A percentile compares a stretch with the other conserved stretches of the same genome.
These are phyloP conservation scores for Cladosporium phlei DNA, from an alignment of 2,329 filamentous ascomycete genomes.

Conservation along the genomic window DNA sequence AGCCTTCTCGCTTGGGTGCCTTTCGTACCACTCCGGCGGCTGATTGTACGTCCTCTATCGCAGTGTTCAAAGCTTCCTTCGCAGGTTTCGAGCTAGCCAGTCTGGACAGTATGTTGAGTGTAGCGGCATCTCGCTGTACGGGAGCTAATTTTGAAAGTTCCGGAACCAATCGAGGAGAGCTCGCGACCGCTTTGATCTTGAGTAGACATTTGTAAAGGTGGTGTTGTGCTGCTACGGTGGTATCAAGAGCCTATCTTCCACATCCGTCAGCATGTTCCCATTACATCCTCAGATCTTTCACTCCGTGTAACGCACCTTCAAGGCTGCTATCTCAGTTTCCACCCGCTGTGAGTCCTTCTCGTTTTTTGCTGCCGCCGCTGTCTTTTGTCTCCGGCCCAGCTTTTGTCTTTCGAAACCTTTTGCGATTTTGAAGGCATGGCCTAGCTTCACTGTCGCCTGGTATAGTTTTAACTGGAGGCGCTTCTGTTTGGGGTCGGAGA, in stretches of 20 bases:
- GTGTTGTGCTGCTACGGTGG: slow-evolving; percentile 46
- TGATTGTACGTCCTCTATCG: slow-evolving; percentile 39
- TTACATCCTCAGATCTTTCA: neutral
- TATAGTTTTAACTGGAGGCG: slow-evolving; percentile 51
- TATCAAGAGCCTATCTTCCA: slow-evolving; percentile 45
- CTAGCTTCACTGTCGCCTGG: slow-evolving; percentile 55
- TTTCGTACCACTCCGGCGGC: slow-evolving; percentile 32
- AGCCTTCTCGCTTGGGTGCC: neutral
- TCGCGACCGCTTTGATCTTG: slow-evolving; percentile 54
- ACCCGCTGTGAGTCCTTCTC: slow-evolving; percentile 52
- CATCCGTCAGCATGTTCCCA: slow-evolving; percentile 3
- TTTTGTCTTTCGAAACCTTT: slow-evolving; percentile 78
- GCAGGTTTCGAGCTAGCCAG: slow-evolving; percentile 58
- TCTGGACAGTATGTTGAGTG: slow-evolving; percentile 55
- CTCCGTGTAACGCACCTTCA: slow-evolving; percentile 45
- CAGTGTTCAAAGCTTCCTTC: slow-evolving; percentile 48
- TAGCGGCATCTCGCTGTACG: slow-evolving; percentile 40
- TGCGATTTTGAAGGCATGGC: slow-evolving; percentile 64
- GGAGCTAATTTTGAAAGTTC: slow-evolving; percentile 36
- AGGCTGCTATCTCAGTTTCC: slow-evolving; percentile 56
- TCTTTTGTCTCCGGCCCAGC: slow-evolving; percentile 58
- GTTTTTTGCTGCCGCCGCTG: slow-evolving; percentile 44
- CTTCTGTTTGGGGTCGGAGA: slow-evolving; percentile 27
- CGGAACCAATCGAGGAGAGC: slow-evolving; percentile 44
- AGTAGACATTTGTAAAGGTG: slow-evolving; percentile 54